Evolutionary conservation across 2,329 filamentous ascomycete genomes (phyloP).

Genomic region (Beauveria asiatica): DNA sequence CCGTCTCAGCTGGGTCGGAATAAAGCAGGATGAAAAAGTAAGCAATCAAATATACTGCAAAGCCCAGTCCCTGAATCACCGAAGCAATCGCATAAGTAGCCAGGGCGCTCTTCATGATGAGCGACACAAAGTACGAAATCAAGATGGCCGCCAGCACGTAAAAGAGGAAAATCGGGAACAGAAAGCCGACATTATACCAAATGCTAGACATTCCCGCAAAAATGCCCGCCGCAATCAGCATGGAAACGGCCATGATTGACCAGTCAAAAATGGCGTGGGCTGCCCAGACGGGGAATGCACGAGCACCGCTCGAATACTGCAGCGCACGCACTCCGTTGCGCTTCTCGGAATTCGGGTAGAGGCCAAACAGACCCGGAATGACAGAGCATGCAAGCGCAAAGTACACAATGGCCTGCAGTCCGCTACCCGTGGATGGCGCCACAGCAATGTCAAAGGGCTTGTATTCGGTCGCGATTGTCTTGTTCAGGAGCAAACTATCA

Average conservation of each 20-base stretch:
- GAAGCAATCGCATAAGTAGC: constrained; percentile 72
- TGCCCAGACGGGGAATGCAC: constrained; percentile 67
- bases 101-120: constrained; percentile 65
- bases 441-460: constrained; percentile 65
- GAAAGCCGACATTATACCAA: constrained; percentile 67
- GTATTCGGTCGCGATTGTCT: constrained; percentile 59
- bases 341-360: constrained; percentile 75
- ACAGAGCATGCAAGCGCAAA: constrained; percentile 67
- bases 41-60: constrained; percentile 58
- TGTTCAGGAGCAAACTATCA: constrained; percentile 52
- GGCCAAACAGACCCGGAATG: constrained; percentile 71
- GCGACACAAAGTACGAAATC: constrained; percentile 66
- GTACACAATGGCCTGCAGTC: constrained; percentile 68
- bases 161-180: constrained; percentile 67
- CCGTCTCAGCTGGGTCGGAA: constrained; percentile 57
- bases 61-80: constrained; percentile 60
- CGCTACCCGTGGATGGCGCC: constrained; percentile 55
- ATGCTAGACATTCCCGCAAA: constrained; percentile 52
- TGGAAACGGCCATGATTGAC: constrained; percentile 51
- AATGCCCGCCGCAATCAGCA: constrained; percentile 57
- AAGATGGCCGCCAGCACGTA: constrained; percentile 67
- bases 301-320: constrained; percentile 80
- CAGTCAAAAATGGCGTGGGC: constrained; percentile 75
- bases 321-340: constrained; percentile 66
- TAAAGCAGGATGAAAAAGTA: constrained; percentile 66